phyloP scores from a whole-genome alignment of 106 monocot genomes.

The Xerophyta viscosa region DNA sequence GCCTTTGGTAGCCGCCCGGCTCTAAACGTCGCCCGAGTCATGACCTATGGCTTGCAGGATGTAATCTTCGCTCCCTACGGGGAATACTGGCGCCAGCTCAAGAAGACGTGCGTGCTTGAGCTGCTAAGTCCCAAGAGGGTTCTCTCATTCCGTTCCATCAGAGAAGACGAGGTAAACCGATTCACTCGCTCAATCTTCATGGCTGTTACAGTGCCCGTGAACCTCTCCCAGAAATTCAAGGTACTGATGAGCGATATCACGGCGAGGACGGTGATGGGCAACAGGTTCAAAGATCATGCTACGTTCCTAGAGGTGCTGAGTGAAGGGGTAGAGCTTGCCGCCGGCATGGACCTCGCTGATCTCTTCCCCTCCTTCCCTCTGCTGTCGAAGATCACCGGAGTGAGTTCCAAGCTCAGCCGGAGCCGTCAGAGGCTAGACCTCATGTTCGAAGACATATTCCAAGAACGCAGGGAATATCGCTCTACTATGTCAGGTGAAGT shows the following conservation, averaged over 20 bases:
- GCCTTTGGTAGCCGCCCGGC: slow-evolving; percentile 11
- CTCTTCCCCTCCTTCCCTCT: slow-evolving; percentile 17
- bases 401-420: not conserved
- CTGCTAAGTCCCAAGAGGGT: slow-evolving; percentile 22
- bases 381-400: slow-evolving; percentile 9
- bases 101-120: slow-evolving; percentile 26
- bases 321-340: not conserved
- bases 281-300: slow-evolving; percentile 1
- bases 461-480: slow-evolving; percentile 1
- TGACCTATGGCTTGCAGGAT: slow-evolving; percentile 10
- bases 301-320: slow-evolving; percentile 4
- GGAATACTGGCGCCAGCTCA: slow-evolving; percentile 29
- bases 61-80: slow-evolving; percentile 30
- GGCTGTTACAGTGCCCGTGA: not conserved
- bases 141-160: slow-evolving; percentile 12
- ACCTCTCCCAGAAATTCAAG: slow-evolving; percentile 14
- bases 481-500: no score
- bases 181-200: slow-evolving; percentile 10
- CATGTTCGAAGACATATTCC: slow-evolving; percentile 16
- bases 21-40: not conserved
- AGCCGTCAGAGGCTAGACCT: slow-evolving; percentile 3
- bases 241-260: slow-evolving; percentile 10
- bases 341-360: slow-evolving; percentile 19
- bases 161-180: slow-evolving; percentile 16
- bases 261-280: slow-evolving; percentile 16